These are phyloP conservation scores for Calocybe cyanea DNA, from an alignment of 768 basidiomycete genomes.

Conservation along the genomic window DNA sequence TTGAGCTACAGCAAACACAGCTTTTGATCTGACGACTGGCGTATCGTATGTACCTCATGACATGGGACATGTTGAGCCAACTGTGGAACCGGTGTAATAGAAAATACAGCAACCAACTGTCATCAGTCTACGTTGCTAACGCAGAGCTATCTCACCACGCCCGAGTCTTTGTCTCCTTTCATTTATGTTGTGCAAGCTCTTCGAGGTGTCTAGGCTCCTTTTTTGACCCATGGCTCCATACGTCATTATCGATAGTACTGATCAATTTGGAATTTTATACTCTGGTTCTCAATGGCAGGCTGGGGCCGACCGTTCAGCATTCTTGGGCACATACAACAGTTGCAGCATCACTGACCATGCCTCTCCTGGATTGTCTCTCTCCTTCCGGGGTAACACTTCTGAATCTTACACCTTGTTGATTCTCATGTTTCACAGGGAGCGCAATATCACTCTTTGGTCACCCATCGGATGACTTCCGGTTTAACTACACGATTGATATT, in stretches of 20 bases:
- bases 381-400: not conserved
- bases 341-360: not conserved
- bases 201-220: no score
- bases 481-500: slow-evolving; percentile 7
- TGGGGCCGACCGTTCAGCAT: not conserved
- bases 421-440: not conserved
- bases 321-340: not conserved
- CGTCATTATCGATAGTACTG: slow-evolving; percentile 7
- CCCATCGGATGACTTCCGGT: not conserved
- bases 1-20: no score
- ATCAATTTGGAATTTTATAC: not conserved
- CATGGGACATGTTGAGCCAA: no score
- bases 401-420: not conserved
- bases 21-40: no score
- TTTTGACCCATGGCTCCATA: slow-evolving; percentile 1
- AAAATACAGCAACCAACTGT: no score
- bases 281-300: slow-evolving; percentile 6
- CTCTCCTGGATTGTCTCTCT: not conserved
- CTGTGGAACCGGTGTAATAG: no score
- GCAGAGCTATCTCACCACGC: no score
- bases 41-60: no score
- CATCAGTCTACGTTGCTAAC: no score
- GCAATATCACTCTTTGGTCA: slow-evolving; percentile 3
- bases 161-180: no score
- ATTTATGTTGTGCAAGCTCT: no score